These are phyloP conservation scores for Chimonanthus salicifolius DNA, from an alignment of 164 flowering plant species.

Conservation along the genomic window DNA sequence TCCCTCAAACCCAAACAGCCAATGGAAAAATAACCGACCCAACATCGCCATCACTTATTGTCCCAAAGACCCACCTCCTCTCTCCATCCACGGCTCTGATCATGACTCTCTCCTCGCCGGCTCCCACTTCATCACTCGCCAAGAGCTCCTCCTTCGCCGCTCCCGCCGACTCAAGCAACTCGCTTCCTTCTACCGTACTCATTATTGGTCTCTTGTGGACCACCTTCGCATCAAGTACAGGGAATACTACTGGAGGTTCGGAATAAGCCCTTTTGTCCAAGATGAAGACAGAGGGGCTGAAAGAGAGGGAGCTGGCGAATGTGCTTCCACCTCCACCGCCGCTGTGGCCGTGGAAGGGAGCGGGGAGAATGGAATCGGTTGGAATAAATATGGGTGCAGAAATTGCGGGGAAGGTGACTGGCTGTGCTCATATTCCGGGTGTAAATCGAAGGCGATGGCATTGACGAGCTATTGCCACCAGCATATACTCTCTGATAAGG, in stretches of 20 bases:
- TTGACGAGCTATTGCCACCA: constrained; percentile 62
- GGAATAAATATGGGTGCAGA: neutral
- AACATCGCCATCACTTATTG: constrained; percentile 1
- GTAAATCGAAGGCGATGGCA: constrained; percentile 82
- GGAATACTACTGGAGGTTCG: too few species aligned
- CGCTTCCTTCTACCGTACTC: too few species aligned
- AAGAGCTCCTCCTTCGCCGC: constrained; percentile 54
- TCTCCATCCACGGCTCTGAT: constrained; percentile 23
- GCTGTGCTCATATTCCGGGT: constrained; percentile 44
- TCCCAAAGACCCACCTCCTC: neutral
- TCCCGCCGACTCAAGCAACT: constrained; percentile 12
- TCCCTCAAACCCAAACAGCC: constrained; percentile 7
- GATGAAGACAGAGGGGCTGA: neutral
- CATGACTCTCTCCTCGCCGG: constrained; percentile 26
- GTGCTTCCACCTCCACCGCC: neutral
- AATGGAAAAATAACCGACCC: constrained; percentile 14
- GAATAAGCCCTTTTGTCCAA: too few species aligned
- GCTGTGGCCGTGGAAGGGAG: constrained; percentile 15
- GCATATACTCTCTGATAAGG: constrained; percentile 62
- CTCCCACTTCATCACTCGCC: constrained; percentile 37
- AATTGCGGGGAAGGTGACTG: constrained; percentile 4
- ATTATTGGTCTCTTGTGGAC: too few species aligned
- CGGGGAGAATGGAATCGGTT: neutral
- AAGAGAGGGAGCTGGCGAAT: constrained; percentile 15
- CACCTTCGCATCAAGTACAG: too few species aligned